Evolutionary conservation across 2,329 filamentous ascomycete genomes (phyloP).

Genomic region (Exophiala xenobiotica): DNA sequence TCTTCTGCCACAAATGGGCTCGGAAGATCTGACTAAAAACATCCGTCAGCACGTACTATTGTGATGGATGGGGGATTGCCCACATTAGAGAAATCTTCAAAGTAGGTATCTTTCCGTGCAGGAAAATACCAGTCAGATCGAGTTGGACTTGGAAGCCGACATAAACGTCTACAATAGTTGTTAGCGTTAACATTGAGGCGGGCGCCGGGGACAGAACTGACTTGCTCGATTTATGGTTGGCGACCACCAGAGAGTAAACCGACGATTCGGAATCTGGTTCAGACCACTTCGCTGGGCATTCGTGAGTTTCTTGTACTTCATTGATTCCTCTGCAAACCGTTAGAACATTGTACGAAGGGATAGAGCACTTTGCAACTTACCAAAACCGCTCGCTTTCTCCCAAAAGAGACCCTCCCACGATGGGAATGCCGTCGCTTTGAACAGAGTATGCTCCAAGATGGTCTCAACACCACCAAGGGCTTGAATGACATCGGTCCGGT

Average conservation of each 20-base stretch:
- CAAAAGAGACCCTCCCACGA: conserved; percentile 97
- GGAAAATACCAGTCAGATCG: conserved; percentile 95
- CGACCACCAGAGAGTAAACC: conserved; percentile 98
- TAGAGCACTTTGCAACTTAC: conserved; percentile 47
- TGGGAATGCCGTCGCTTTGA: conserved; percentile 95
- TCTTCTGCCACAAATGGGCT: conserved; percentile 99
- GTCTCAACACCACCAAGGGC: conserved; percentile 95
- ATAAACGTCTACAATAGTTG: conserved; percentile 64
- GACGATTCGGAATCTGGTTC: conserved; percentile 97
- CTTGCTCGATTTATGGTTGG: conserved; percentile 13
- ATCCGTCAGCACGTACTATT: not conserved
- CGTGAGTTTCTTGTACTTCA: conserved; percentile 99
- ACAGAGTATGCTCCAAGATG: conserved; percentile 92
- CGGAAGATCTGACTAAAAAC: conserved; percentile 91
- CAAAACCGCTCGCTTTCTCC: conserved; percentile 59
- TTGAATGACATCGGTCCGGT: conserved; percentile 95
- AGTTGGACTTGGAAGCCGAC: conserved; percentile 99
- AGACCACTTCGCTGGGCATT: conserved; percentile 96
- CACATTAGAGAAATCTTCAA: conserved; percentile 80
- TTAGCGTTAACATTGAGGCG: not conserved
- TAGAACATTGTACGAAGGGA: not conserved
- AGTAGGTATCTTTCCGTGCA: conserved; percentile 98
- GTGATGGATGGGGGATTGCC: not conserved
- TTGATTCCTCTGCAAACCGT: conserved; percentile 47
- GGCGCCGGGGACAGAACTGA: not conserved